Conservation (phyloP, 148 eudicot genomes). For the Dianthus caryophyllus region DNA sequence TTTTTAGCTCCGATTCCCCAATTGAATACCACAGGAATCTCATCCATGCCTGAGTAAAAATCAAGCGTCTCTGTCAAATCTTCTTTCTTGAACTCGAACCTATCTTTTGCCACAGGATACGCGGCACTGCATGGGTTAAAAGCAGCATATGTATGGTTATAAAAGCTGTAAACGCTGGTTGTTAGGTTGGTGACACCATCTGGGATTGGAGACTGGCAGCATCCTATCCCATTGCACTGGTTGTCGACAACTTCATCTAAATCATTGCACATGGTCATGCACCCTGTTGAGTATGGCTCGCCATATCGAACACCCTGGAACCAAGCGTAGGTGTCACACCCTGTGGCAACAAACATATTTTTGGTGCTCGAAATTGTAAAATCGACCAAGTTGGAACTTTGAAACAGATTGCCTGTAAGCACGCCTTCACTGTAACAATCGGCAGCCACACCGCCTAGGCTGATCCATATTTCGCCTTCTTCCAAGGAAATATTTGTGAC, state of each 20-base stretch:
- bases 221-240: constrained; percentile 23
- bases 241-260: not conserved
- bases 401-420: not conserved
- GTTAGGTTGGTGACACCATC: constrained; percentile 12
- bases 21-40: constrained; percentile 10
- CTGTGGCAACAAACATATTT: constrained; percentile 14
- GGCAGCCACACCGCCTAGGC: too few species aligned
- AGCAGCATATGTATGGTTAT: not conserved
- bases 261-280: constrained; percentile 7
- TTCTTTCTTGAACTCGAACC: not conserved
- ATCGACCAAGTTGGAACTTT: not conserved
- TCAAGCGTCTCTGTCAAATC: not conserved
- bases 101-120: constrained; percentile 13
- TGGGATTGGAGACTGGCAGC: constrained; percentile 20
- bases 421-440: not conserved
- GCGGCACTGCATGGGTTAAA: constrained; percentile 27
- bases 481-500: not conserved
- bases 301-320: not conserved
- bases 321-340: constrained; percentile 23
- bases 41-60: too few species aligned
- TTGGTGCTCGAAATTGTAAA: constrained; percentile 11
- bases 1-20: constrained; percentile 20
- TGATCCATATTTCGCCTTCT: constrained; percentile 2
- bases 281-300: constrained; percentile 10
- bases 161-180: not conserved